Percentiles rank a stretch among this genome's conserved stretches.
Evolutionary conservation across 176 grass and related monocot genomes (phyloP).

Genomic region (Miscanthus lutarioriparius): DNA sequence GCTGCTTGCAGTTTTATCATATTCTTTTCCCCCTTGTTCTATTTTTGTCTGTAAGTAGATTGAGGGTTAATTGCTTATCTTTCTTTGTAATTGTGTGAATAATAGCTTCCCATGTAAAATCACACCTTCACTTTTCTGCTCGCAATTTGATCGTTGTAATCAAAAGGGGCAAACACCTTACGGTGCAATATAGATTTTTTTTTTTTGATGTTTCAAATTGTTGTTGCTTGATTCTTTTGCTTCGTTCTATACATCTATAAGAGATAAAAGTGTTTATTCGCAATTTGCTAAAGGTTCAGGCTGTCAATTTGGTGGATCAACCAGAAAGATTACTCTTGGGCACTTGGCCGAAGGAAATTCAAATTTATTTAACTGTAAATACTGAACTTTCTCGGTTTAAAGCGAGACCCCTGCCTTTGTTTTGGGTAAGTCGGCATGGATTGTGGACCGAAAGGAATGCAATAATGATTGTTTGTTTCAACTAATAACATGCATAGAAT

Average conservation of each 20-base stretch:
- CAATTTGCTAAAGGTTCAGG: background rate
- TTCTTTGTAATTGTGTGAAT: slow-evolving; percentile 14
- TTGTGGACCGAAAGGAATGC: background rate
- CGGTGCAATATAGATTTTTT: background rate
- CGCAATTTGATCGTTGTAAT: background rate
- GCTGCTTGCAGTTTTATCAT: slow-evolving; percentile 4
- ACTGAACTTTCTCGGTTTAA: no score
- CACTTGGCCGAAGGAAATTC: background rate
- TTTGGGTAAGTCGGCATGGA: background rate
- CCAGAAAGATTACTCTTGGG: background rate
- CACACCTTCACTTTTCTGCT: background rate
- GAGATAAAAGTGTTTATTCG: background rate
- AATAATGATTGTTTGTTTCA: background rate
- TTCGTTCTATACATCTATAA: background rate
- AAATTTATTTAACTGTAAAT: no score
- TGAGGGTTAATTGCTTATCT: slow-evolving; percentile 24
- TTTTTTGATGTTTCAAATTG: background rate
- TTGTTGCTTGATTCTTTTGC: background rate
- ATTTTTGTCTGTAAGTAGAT: slow-evolving; percentile 30
- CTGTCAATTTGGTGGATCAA: background rate
- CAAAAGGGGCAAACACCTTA: background rate
- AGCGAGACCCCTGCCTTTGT: background rate
- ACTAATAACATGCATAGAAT: no score
- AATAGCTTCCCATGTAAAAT: slow-evolving; percentile 39
- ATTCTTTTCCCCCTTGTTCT: background rate